Evolutionary conservation across 208 protist genomes (phyloP), one percentile per base, ranked within the genome.

Genomic region (Trypanosoma platydactyli): DNA sequence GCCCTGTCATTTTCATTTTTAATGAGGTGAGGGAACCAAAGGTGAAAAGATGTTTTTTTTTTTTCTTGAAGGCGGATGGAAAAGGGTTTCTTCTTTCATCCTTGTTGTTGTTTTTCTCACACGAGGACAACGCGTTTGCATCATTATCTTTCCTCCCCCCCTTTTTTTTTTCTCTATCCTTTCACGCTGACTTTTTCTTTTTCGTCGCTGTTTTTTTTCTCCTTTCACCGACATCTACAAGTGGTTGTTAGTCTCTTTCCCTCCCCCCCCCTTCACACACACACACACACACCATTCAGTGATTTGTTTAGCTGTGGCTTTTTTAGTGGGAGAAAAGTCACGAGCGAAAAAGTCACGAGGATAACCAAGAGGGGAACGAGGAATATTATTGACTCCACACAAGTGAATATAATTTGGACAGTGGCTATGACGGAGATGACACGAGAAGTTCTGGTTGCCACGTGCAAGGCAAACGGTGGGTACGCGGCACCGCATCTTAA

Each of bases 401-500:
- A 38, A 11, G 9, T 38, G 9, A 11, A 38, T 38, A 38, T 38
- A 38, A 38, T 38, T 11, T 38, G 9, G 3, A 38, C 33, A 11
- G 33, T 38, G 33, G 33, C 9, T 9, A 94, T 91, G 85, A 74
- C 83, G 22, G 74, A 89, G 20, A 96, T 96, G 91, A 94, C 91
- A 3, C 79, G 61, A 29, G 88, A 87, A 30, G 80, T 80, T 15
- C 76, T 96, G 41, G 80, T 92, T 51, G 84, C 86, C 56, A 80
- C 84, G 52, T 94, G 88, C 83, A 94, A 92, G 67, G 78, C 79
- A 12, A 87, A 96, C 59, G 88, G 86, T 33, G 91, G 91, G 22
- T 96, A 96, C 65, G 83, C 76, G n/a, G 76, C 86, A 15, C 91
- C 91, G 5, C 75, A 64, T 41, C 80, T 96, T 53, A 96, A 96